Evolutionary conservation across 352 stramenopile genomes (phyloP), one percentile per base, ranked within the genome.

Genomic region (Pythium coloratum): DNA sequence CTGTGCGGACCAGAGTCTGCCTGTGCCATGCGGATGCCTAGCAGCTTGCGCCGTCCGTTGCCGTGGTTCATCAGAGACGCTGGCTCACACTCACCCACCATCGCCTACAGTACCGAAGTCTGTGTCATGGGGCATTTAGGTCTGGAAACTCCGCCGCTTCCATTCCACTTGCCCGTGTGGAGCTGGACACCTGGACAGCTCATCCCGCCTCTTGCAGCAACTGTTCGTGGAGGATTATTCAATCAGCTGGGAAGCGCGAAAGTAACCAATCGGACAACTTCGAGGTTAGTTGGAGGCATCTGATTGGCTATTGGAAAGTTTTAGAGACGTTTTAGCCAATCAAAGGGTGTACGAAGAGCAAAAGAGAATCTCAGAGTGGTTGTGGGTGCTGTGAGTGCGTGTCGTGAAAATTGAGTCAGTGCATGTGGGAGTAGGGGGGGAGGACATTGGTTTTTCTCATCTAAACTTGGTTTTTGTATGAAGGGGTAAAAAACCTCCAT

Each of bases 331-430:
- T 50, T 50, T 16, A 50, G 2, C 42, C 42, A 50, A 50, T 50
- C 16, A 24, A 7, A 50, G 10, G 13, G 7, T 3, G 38, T 18
- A 18, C 14, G 6, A 1, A 18, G 6, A 5, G 9, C 10, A 26
- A 18, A 50, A 18, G 14, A 26, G 42, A 50, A 50, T 50, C 42
- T 50, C 13, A 50, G 42, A 50, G 42, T 50, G 42, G 38, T 36
- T 64, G 40, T 14, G n/a, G 8, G 38, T 33, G 18, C 33, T n/a
- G 32, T 18, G 63, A 69, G 63, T 69, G 63, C 26, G 47, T 55
- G 63, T 69, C 40, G 28, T 7, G 10, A 18, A 18, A 50, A 50
- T 50, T 64, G 55, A 69, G 63, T 55, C 47, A 60, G 63, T 67
- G 14, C 44, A 24, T 14, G 32, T 33, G 6, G 46, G 50, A 50